Evolutionary conservation across 139 green algal species (phyloP), one percentile per base, ranked within the genome.

Genomic region (Ettlia oleoabundans): DNA sequence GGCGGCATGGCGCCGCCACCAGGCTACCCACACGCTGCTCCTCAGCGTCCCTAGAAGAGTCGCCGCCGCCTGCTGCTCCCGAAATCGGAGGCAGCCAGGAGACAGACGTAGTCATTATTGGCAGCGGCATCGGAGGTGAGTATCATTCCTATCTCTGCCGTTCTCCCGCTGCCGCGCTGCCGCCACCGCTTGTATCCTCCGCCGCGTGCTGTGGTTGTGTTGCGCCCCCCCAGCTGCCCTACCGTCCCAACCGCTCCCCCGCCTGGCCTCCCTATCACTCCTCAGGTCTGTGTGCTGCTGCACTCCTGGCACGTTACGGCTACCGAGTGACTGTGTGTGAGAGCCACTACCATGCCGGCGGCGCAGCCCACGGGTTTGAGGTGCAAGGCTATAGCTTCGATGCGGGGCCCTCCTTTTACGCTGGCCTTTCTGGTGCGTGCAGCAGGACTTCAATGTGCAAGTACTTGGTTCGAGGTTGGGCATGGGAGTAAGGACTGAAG

Each of bases 381-480:
- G 10, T 82, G 86, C 4, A 93, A 1, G 92, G 93, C 19, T 98
- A 96, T 69, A 91, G 96, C 53, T 98, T 98, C 76, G 96, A 99
- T 88, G 90, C 84, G 24, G 95, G 94, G 2, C 95, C 95, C 4
- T 93, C 85, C 32, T 88, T 98, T 53, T 98, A 96, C 85, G 92
- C 86, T 9, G 92, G 92, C 52, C 53, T 80, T 51, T 80, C 73
- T 5, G 73, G 73, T 80, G 73, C 21, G 71, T 52, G 51, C 30
- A 2, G 64, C 30, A 41, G 6, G 1, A 71, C 18, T n/a, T n/a
- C n/a, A n/a, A n/a, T n/a, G n/a, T n/a, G n/a, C n/a, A n/a, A n/a
- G n/a, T n/a, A n/a, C n/a, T n/a, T n/a, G n/a, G n/a, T n/a, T n/a
- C n/a, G n/a, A n/a, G n/a, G n/a, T n/a, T n/a, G n/a, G n/a, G n/a